Evolutionary conservation across 805 yeast genomes (phyloP).

Genomic region (Kuraishia piskuri): DNA sequence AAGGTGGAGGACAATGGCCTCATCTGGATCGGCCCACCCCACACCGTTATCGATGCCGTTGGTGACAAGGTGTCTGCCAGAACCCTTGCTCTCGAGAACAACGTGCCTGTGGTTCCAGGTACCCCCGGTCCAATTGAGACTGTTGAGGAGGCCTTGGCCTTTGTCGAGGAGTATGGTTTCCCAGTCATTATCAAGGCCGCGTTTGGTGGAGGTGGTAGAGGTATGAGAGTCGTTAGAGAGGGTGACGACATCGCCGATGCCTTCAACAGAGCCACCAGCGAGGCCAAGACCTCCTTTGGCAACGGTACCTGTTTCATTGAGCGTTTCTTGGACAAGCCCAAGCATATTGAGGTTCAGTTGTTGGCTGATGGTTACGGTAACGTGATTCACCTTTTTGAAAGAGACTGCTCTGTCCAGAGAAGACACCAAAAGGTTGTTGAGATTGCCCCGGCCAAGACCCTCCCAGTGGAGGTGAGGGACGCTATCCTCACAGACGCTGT

Average conservation of each 20-base stretch:
- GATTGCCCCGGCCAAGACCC: conserved; percentile 93
- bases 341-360: conserved; percentile 95
- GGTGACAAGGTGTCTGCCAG: conserved; percentile 98
- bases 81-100: conserved; percentile 67
- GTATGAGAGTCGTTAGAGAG: conserved; percentile 98
- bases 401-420: conserved; percentile 99
- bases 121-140: conserved; percentile 92
- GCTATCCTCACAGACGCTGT: conserved; percentile 94
- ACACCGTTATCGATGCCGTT: conserved; percentile 80
- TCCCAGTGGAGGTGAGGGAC: conserved; percentile 77
- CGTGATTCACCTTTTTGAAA: conserved; percentile 90
- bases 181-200: conserved; percentile 99
- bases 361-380: conserved; percentile 92
- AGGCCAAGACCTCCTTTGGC: conserved; percentile 94
- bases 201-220: conserved; percentile 99
- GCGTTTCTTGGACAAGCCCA: conserved; percentile 89
- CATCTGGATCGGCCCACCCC: conserved; percentile 93
- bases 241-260: conserved; percentile 92
- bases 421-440: conserved; percentile 99
- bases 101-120: conserved; percentile 95
- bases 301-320: conserved; percentile 98
- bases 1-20: conserved; percentile 88
- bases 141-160: conserved; percentile 67
- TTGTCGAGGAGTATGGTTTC: conserved; percentile 79
- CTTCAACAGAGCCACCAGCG: conserved; percentile 86